Evolutionary conservation across 208 protist genomes (phyloP).

Genomic region (Trypanosoma caninum): DNA sequence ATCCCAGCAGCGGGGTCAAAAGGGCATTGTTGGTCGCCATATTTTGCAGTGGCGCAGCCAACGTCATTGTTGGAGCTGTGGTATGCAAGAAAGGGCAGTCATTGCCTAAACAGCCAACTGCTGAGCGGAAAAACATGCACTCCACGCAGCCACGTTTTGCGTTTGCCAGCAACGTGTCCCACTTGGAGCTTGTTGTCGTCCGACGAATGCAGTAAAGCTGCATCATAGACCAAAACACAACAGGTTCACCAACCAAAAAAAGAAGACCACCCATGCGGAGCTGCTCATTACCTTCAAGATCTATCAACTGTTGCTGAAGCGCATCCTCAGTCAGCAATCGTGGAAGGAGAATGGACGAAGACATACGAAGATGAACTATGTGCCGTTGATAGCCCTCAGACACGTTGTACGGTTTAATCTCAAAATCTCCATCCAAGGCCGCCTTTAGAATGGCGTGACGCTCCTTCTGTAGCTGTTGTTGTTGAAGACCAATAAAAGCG

Average conservation of each 20-base stretch:
- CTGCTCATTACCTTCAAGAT: constrained; percentile 29
- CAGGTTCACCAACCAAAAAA: constrained; percentile 28
- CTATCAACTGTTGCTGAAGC: constrained; percentile 22
- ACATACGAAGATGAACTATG: constrained; percentile 21
- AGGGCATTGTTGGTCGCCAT: constrained; percentile 39
- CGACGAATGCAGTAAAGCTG: constrained; percentile 21
- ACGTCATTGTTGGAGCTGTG: constrained; percentile 1
- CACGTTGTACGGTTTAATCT: constrained; percentile 23
- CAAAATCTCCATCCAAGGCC: constrained; percentile 30
- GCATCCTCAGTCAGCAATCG: constrained; percentile 18
- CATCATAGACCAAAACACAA: constrained; percentile 42
- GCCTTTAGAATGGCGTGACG: constrained; percentile 29
- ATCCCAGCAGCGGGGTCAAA: constrained; percentile 23
- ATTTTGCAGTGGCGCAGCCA: constrained; percentile 24
- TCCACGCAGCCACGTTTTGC: constrained; percentile 32
- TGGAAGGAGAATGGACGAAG: constrained; percentile 17
- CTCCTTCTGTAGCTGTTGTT: constrained; percentile 30
- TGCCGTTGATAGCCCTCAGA: constrained; percentile 16
- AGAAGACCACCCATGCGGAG: constrained; percentile 31
- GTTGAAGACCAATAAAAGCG: constrained; percentile 22
- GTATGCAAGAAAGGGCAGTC: constrained; percentile 29
- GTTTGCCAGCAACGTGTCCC: constrained; percentile 30
- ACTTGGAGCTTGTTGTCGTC: constrained; percentile 29
- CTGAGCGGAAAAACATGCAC: constrained; percentile 34
- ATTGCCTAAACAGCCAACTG: constrained; percentile 22